Percentiles rank a stretch among this genome's conserved stretches.
Evolutionary conservation across 768 basidiomycete species (phyloP).

Genomic region (Cytidiella melzeri): DNA sequence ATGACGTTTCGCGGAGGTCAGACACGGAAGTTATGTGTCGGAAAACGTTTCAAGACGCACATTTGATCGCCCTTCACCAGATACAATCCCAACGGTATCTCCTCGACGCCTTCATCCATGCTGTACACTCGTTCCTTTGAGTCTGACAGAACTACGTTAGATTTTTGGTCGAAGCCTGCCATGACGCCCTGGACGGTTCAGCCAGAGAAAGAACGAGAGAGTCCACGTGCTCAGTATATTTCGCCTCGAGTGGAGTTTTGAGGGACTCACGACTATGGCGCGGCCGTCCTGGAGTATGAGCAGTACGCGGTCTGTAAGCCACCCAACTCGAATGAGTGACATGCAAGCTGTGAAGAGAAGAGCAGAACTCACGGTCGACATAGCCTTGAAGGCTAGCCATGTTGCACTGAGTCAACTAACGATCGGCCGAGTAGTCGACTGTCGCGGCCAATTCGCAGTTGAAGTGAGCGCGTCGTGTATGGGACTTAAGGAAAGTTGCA

Average conservation of each 20-base stretch:
- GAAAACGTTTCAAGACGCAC: constrained; percentile 44
- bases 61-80: constrained; percentile 98
- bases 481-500: too few species aligned
- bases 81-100: constrained; percentile 90
- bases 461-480: too few species aligned
- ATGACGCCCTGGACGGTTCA: constrained; percentile 62
- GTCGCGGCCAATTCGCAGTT: neutral
- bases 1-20: constrained; percentile 10
- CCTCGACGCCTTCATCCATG: constrained; percentile 87
- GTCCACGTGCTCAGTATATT: neutral
- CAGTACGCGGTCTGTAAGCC: constrained; percentile 69
- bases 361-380: constrained; percentile 65
- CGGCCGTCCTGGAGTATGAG: constrained; percentile 96
- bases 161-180: constrained; percentile 91
- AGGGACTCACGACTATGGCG: constrained; percentile 73
- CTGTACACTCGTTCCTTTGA: constrained; percentile 92
- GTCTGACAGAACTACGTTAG: constrained; percentile 92
- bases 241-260: neutral
- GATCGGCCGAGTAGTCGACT: neutral
- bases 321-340: neutral
- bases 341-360: neutral
- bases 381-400: constrained; percentile 93
- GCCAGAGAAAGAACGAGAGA: constrained; percentile 1
- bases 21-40: neutral
- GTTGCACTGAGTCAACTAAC: constrained; percentile 7